Percentiles rank a stretch among this genome's conserved stretches.
These are phyloP conservation scores for Brassica carinata DNA, from an alignment of 345 rosid species.

Conservation along the genomic window DNA sequence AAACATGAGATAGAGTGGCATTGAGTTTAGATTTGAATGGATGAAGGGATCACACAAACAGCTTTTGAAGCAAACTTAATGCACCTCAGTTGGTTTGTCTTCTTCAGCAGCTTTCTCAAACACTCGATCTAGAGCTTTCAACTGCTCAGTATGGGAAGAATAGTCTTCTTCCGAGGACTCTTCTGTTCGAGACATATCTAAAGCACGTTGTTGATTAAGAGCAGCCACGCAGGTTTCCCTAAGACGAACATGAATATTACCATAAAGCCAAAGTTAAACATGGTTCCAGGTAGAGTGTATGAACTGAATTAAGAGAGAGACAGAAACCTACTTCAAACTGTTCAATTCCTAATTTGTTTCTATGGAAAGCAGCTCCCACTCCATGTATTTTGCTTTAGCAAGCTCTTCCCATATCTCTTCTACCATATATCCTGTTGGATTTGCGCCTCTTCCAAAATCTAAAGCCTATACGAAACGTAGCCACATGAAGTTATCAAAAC, in stretches of 20 bases:
- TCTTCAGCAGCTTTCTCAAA: slow-evolving; percentile 69
- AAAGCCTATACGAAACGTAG: slow-evolving; percentile 52
- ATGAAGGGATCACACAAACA: background rate
- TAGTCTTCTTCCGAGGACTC: slow-evolving; percentile 52
- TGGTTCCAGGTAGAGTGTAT: slow-evolving; percentile 6
- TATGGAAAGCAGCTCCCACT: slow-evolving; percentile 78
- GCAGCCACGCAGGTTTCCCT: slow-evolving; percentile 87
- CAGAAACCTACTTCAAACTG: slow-evolving; percentile 72
- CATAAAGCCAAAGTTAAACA: background rate
- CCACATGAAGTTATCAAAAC: slow-evolving; percentile 1
- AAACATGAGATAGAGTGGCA: background rate
- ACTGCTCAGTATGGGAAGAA: slow-evolving; percentile 42
- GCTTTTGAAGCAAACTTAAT: background rate
- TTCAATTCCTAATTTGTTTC: no score
- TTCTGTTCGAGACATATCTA: slow-evolving; percentile 56
- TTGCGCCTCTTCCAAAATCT: slow-evolving; percentile 80
- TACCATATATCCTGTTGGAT: slow-evolving; percentile 65
- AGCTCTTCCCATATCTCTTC: slow-evolving; percentile 95
- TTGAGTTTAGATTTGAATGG: background rate
- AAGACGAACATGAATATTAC: slow-evolving; percentile 30
- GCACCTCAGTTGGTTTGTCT: slow-evolving; percentile 69
- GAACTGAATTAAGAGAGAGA: slow-evolving; percentile 11
- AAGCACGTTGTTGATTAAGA: slow-evolving; percentile 60
- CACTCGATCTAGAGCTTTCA: slow-evolving; percentile 59
- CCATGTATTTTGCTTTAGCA: slow-evolving; percentile 77